A percentile compares a stretch with the other conserved stretches of the same genome.
Evolutionary conservation across 139 green algal genomes (phyloP).

Genomic region (Trebouxia sp.): DNA sequence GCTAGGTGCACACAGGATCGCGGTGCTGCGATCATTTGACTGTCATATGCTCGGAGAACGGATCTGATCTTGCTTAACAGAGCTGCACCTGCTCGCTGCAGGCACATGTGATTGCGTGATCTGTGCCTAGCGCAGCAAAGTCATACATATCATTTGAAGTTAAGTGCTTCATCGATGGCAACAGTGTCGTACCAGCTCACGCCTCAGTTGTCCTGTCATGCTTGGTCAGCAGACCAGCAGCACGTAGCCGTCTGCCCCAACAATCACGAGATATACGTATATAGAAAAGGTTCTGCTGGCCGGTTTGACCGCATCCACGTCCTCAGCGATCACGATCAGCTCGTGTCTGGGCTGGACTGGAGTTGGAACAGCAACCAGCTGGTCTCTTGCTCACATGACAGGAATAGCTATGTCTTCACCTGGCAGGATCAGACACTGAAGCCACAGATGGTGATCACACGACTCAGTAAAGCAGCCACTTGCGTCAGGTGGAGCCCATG

Average conservation of each 20-base stretch:
- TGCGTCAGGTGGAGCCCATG: conserved; percentile 36
- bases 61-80: no score
- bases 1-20: no score
- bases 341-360: conserved; percentile 39
- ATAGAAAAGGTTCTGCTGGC: background rate
- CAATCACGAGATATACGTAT: conserved; percentile 28
- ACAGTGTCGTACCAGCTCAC: background rate
- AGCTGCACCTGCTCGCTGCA: no score
- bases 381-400: conserved; percentile 41
- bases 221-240: background rate
- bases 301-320: background rate
- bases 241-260: conserved; percentile 32
- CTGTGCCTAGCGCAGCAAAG: no score
- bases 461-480: conserved; percentile 34
- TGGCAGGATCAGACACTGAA: conserved; percentile 10
- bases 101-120: no score
- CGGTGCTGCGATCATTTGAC: no score
- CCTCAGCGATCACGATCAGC: conserved; percentile 38
- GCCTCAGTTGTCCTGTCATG: conserved; percentile 5
- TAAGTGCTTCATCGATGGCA: no score
- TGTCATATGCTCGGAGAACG: no score
- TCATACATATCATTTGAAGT: no score
- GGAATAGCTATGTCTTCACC: conserved; percentile 40
- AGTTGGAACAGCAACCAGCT: conserved; percentile 20
- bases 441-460: conserved; percentile 38